Base-by-base conservation (phyloP, 257 asterid species). In the Echites panduratus region DNA sequence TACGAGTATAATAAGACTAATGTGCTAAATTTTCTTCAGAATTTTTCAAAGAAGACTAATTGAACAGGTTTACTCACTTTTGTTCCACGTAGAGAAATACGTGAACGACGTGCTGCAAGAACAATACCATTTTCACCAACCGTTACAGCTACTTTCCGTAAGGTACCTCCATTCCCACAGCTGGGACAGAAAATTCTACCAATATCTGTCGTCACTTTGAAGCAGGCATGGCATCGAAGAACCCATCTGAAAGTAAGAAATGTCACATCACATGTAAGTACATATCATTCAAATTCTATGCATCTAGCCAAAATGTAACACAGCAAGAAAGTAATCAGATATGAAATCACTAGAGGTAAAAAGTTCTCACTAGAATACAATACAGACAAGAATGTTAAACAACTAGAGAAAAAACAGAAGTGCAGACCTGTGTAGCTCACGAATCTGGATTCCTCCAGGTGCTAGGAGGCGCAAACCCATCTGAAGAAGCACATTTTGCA, bases 381-480 rank as follows among this genome's bases (percentile, higher is more conserved):
- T 56, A 52, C 12, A 27, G 6, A 32, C 8, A 26, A 41, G 11
- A 66, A 16, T 17, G n/a, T 16, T 57, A 50, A 69, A 78, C 22
- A 26, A 41, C 72, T 1, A 73, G 40, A 65, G 38, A 32, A 32
- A 32, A 32, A 32, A 32, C 38, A 19, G 17, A 44, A 44, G 9
- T 13, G 47, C 41, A 65, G 79, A 92, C 99, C 96, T 85, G 81
- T 92, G 96, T 71, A 95, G 89, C 89, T 95, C 97, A 41, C 94
- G 98, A 66, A 95, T 95, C 84, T 95, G 99, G 93, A 89, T 92
- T 78, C 99, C 99, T 74, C 97, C 99, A 70, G 98, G 98, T 22
- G 99, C 99, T 74, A 95, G 82, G 75, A 95, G 95, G 62, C 98
- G 89, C 79, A 95, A 79, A 70, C 97, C 98, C 86, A 95, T 89